Percentiles rank a stretch among this genome's conserved stretches.
Evolutionary conservation across 352 stramenopile genomes (phyloP).

Genomic region (Phytophthora gonapodyides): DNA sequence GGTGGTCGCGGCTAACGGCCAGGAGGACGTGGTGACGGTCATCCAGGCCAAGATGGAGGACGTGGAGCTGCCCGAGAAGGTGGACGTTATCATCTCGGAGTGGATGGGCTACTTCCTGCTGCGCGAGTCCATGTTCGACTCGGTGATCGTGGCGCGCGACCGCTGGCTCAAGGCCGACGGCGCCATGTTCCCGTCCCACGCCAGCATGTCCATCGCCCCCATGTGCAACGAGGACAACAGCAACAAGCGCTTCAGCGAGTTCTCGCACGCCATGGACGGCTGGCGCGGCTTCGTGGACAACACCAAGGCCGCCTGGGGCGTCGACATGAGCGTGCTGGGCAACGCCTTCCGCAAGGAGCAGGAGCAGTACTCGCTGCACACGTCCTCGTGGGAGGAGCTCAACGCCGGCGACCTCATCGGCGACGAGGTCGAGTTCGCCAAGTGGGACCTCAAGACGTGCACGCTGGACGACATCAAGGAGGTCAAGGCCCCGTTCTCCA

Average conservation of each 20-base stretch:
- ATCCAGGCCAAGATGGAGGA: constrained; percentile 99
- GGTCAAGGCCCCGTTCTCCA: constrained; percentile 68
- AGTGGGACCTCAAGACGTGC: constrained; percentile 86
- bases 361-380: constrained; percentile 88
- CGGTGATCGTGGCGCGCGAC: constrained; percentile 95
- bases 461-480: constrained; percentile 85
- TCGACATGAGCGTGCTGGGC: constrained; percentile 96
- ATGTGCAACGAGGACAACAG: constrained; percentile 95
- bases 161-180: constrained; percentile 96
- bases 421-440: constrained; percentile 80
- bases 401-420: constrained; percentile 78
- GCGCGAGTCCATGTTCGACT: constrained; percentile 99
- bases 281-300: constrained; percentile 89
- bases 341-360: constrained; percentile 88
- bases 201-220: constrained; percentile 97
- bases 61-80: constrained; percentile 96
- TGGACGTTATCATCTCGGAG: constrained; percentile 99
- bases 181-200: constrained; percentile 98
- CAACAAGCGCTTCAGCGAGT: constrained; percentile 86
- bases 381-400: constrained; percentile 84
- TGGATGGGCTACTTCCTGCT: constrained; percentile 99
- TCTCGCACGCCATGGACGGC: constrained; percentile 84
- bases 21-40: constrained; percentile 97
- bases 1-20: constrained; percentile 96
- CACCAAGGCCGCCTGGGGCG: constrained; percentile 95